These are phyloP conservation scores for Diaporthe longicolla DNA, from an alignment of 2,329 filamentous ascomycete species.

Conservation along the genomic window DNA sequence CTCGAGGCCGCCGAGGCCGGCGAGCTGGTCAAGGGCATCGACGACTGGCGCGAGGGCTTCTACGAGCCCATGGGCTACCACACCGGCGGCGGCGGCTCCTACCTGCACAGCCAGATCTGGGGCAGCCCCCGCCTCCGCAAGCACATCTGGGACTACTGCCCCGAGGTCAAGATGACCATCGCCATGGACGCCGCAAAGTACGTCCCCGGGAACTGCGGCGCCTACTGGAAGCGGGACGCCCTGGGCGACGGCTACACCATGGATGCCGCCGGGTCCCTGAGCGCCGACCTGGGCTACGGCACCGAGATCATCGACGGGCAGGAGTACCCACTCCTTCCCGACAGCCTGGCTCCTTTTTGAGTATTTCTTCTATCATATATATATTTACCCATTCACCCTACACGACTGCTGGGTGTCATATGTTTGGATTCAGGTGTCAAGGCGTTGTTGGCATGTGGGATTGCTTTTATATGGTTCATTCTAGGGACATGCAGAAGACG, in stretches of 20 bases:
- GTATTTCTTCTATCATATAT: background rate
- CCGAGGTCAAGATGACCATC: constrained; percentile 59
- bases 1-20: constrained; percentile 45
- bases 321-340: constrained; percentile 58
- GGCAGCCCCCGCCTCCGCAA: constrained; percentile 58
- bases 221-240: constrained; percentile 60
- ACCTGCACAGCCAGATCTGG: constrained; percentile 63
- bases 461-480: background rate
- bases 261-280: constrained; percentile 43
- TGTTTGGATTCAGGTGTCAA: constrained; percentile 16
- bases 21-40: constrained; percentile 62
- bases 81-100: constrained; percentile 59
- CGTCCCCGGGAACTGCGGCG: constrained; percentile 62
- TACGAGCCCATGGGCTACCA: constrained; percentile 70
- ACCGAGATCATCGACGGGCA: constrained; percentile 58
- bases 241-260: constrained; percentile 42
- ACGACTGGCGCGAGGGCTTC: constrained; percentile 54
- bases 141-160: constrained; percentile 68
- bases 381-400: background rate
- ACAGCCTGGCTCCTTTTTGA: constrained; percentile 53
- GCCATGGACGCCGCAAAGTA: constrained; percentile 67
- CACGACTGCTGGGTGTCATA: background rate
- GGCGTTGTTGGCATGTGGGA: constrained; percentile 20
- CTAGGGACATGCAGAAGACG: background rate
- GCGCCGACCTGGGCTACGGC: constrained; percentile 52